These are phyloP conservation scores for Chlorella sp. DNA, from an alignment of 139 green algal genomes.

Conservation along the genomic window DNA sequence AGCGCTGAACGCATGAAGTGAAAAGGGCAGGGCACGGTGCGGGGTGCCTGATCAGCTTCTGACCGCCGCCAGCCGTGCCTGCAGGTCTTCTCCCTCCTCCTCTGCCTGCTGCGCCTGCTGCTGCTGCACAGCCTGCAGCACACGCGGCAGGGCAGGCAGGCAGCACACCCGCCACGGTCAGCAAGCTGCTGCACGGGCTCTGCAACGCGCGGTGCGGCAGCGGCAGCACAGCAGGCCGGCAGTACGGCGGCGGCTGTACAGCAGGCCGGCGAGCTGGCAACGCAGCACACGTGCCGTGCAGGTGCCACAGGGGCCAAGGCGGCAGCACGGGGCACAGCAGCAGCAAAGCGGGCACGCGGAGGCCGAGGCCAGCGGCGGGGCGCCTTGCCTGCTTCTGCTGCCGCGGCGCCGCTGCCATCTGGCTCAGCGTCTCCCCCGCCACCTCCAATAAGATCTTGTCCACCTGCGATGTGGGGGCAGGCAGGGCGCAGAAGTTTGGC, in stretches of 20 bases:
- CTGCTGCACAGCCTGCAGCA: constrained; percentile 20
- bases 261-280: neutral
- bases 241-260: neutral
- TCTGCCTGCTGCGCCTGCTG: constrained; percentile 16
- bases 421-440: constrained; percentile 56
- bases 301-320: neutral
- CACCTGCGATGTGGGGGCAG: constrained; percentile 45
- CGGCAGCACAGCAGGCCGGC: neutral
- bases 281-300: neutral
- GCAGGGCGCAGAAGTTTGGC: neutral
- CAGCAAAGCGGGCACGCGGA: too few species aligned
- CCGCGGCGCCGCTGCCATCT: constrained; percentile 52
- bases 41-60: neutral
- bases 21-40: neutral
- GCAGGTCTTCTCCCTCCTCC: constrained; percentile 28
- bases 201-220: neutral
- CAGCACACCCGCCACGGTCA: neutral
- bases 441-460: constrained; percentile 73
- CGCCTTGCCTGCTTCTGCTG: constrained; percentile 26
- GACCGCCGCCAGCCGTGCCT: constrained; percentile 26
- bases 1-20: neutral
- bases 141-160: neutral
- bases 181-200: too few species aligned
- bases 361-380: too few species aligned
- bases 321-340: neutral